Percentiles rank a stretch among this genome's conserved stretches.
Evolutionary conservation across 1,284 basidiomycete genomes (phyloP).

Genomic region (Leccinum brunneo-olivaceum): DNA sequence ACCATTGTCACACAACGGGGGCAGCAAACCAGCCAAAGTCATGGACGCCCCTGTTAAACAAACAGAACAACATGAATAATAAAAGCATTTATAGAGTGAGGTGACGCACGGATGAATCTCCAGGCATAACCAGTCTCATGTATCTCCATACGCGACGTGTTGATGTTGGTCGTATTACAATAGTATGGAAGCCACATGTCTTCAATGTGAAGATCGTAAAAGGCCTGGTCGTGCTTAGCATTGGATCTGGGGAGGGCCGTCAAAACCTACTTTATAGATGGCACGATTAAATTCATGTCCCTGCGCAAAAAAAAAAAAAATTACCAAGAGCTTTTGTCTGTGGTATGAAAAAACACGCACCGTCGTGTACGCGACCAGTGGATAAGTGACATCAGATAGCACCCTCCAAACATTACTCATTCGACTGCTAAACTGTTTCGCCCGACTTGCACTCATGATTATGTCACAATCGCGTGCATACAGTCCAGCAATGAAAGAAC

Average conservation of each 20-base stretch:
- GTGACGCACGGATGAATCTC: conserved; percentile 70
- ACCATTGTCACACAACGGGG: conserved; percentile 93
- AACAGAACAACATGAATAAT: not conserved
- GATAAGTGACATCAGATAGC: conserved; percentile 93
- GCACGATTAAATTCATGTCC: conserved; percentile 88
- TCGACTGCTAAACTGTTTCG: conserved; percentile 86
- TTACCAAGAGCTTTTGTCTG: conserved; percentile 15
- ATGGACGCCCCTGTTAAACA: conserved; percentile 77
- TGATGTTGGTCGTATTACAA: conserved; percentile 99
- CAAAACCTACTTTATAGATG: conserved; percentile 64
- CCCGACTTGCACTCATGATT: conserved; percentile 77
- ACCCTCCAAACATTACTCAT: conserved; percentile 96
- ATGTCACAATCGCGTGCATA: conserved; percentile 94
- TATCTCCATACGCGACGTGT: conserved; percentile 93
- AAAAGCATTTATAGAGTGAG: not conserved
- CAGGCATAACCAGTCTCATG: conserved; percentile 96
- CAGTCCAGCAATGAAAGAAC: conserved; percentile 89
- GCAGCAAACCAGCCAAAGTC: conserved; percentile 92
- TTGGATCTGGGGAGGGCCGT: not conserved
- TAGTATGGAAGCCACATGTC: conserved; percentile 99
- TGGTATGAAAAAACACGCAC: conserved; percentile 41
- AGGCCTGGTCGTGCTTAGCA: conserved; percentile 46
- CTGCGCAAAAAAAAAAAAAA: conserved; percentile 32
- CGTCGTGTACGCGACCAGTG: conserved; percentile 95
- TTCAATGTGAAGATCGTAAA: conserved; percentile 94